Percentiles rank a stretch among this genome's conserved stretches.
Evolutionary conservation across 169 alveolate genomes (phyloP).

Genomic region (Theileria orientalis): DNA sequence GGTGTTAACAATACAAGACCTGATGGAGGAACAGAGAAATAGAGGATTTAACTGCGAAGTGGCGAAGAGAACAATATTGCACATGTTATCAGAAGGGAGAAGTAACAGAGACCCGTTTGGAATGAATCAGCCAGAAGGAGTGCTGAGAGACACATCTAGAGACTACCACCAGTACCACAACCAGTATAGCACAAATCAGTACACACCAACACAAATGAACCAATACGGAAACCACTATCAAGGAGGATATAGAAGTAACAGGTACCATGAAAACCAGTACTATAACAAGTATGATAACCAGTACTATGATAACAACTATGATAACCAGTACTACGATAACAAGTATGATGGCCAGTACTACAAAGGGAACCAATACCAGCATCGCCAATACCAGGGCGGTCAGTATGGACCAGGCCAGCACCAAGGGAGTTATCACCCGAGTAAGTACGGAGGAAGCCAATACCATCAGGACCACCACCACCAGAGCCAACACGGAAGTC

Average conservation of each 20-base stretch:
- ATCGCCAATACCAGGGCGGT: not conserved
- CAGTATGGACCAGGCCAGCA: too few relatives aligned
- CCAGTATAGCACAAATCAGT: conserved; percentile 19
- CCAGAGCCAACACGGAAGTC: not conserved
- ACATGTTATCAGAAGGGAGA: conserved; percentile 20
- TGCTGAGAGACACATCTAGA: conserved; percentile 29
- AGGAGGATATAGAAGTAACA: not conserved
- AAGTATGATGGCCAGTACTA: not conserved
- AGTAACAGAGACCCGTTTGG: not conserved
- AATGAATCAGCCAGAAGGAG: not conserved
- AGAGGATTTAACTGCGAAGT: conserved; percentile 63
- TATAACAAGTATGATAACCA: not conserved
- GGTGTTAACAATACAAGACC: conserved; percentile 41
- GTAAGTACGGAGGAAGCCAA: too few relatives aligned
- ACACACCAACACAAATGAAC: not conserved
- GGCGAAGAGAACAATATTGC: conserved; percentile 61
- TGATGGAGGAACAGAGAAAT: conserved; percentile 64
- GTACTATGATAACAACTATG: too few relatives aligned
- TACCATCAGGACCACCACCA: not conserved
- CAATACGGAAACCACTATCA: not conserved
- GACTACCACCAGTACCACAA: conserved; percentile 58
- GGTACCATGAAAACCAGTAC: not conserved
- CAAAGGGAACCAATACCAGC: not conserved
- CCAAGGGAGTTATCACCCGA: too few relatives aligned
- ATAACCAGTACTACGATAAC: not conserved